Conservation (phyloP, 768 basidiomycete genomes). For the Russula compacta region DNA sequence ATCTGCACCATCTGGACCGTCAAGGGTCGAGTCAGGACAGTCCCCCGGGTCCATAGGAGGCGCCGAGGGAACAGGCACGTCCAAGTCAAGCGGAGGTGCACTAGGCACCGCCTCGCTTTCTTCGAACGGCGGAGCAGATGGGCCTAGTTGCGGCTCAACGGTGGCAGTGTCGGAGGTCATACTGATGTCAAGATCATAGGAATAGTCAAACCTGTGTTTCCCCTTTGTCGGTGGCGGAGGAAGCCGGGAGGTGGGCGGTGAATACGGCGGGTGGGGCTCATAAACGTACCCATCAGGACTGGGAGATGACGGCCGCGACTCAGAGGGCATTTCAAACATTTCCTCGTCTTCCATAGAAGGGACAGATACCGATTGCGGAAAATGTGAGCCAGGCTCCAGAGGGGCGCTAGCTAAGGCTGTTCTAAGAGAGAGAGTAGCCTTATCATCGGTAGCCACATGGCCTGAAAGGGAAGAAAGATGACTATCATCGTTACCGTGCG, state of each 20-base stretch:
- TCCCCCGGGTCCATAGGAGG: conserved; percentile 1
- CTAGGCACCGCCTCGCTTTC: conserved; percentile 5
- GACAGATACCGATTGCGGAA: background rate
- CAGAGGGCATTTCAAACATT: background rate
- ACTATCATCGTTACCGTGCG: background rate
- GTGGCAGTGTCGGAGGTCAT: background rate
- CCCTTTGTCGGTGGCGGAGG: conserved; percentile 18
- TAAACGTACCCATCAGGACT: background rate
- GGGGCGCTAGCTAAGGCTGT: conserved; percentile 22
- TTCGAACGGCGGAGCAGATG: conserved; percentile 17
- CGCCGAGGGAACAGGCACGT: conserved; percentile 9
- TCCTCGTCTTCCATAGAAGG: conserved; percentile 17
- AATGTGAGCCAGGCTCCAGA: background rate
- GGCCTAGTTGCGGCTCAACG: conserved; percentile 8
- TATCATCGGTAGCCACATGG: conserved; percentile 33
- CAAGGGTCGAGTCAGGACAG: background rate
- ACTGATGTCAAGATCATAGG: conserved; percentile 1
- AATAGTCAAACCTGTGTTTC: conserved; percentile 16
- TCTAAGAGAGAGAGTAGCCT: conserved; percentile 28
- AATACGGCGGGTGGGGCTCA: conserved; percentile 16
- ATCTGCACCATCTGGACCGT: background rate
- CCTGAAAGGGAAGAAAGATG: conserved; percentile 19
- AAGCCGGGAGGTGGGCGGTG: conserved; percentile 6
- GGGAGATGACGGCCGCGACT: background rate
- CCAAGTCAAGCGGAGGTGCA: conserved; percentile 11